Percentiles rank a stretch among this genome's conserved stretches.
These are phyloP conservation scores for Albifimbria verrucaria DNA, from an alignment of 2,329 filamentous ascomycete genomes.

Conservation along the genomic window DNA sequence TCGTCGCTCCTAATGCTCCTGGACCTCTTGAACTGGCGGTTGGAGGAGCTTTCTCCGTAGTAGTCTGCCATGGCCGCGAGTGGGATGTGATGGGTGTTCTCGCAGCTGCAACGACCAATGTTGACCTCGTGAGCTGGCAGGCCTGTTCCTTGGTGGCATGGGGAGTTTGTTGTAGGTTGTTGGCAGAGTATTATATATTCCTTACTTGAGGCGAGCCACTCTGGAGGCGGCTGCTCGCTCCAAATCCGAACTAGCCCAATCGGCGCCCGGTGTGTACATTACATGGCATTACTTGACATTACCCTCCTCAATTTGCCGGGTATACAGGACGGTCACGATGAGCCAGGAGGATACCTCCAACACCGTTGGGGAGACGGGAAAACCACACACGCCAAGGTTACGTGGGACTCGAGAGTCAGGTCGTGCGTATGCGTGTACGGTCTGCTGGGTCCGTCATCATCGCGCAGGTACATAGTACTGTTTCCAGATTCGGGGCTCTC, in stretches of 20 bases:
- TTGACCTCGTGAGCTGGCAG: no score
- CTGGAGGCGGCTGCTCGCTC: neutral
- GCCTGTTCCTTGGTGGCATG: no score
- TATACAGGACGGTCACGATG: neutral
- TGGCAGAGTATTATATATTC: no score
- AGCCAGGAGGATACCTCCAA: no score
- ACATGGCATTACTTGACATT: no score
- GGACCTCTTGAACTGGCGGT: constrained; percentile 24
- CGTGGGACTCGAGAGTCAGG: neutral
- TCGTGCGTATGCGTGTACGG: no score
- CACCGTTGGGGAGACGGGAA: neutral
- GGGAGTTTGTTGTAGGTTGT: no score
- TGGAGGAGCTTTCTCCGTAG: constrained; percentile 17
- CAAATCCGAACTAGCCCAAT: neutral
- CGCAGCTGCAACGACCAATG: no score
- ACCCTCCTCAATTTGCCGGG: neutral
- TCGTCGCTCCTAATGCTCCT: constrained; percentile 40
- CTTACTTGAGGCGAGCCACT: neutral
- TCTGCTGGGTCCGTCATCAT: neutral
- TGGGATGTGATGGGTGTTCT: no score
- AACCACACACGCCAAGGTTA: neutral
- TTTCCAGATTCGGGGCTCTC: neutral
- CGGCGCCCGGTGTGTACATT: neutral
- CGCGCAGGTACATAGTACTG: neutral
- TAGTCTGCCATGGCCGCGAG: constrained; percentile 23